These are phyloP conservation scores for Primulina tabacum DNA, from an alignment of 257 asterid genomes.

Conservation along the genomic window DNA sequence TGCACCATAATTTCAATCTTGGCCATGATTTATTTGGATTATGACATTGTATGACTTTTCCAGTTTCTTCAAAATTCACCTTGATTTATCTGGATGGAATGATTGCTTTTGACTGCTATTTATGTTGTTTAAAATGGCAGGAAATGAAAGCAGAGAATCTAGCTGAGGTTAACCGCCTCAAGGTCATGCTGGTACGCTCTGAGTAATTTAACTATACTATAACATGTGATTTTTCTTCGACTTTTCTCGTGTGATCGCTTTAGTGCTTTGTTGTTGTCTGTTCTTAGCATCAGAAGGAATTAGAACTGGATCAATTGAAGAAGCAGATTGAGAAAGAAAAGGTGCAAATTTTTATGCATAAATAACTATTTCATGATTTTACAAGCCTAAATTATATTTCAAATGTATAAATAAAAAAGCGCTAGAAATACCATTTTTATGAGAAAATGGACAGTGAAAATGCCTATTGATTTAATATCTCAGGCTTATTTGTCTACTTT, in stretches of 20 bases:
- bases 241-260: slow-evolving; percentile 22
- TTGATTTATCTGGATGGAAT: slow-evolving; percentile 15
- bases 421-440: slow-evolving; percentile 1
- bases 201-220: slow-evolving; percentile 16
- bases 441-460: background rate
- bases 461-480: slow-evolving; percentile 27
- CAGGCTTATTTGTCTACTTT: slow-evolving; percentile 60
- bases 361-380: no score
- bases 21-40: background rate
- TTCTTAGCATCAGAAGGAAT: slow-evolving; percentile 77
- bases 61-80: background rate
- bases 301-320: slow-evolving; percentile 73
- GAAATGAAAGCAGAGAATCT: slow-evolving; percentile 43
- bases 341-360: slow-evolving; percentile 37
- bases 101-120: slow-evolving; percentile 14
- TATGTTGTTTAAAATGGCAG: slow-evolving; percentile 28
- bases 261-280: slow-evolving; percentile 23
- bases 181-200: slow-evolving; percentile 69
- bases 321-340: slow-evolving; percentile 73
- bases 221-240: background rate
- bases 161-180: slow-evolving; percentile 57
- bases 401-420: background rate
- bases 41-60: background rate
- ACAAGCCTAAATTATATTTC: background rate
- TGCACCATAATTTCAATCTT: slow-evolving; percentile 2